Conservation (phyloP, 129 eudicot genomes). For the Mikania micrantha region DNA sequence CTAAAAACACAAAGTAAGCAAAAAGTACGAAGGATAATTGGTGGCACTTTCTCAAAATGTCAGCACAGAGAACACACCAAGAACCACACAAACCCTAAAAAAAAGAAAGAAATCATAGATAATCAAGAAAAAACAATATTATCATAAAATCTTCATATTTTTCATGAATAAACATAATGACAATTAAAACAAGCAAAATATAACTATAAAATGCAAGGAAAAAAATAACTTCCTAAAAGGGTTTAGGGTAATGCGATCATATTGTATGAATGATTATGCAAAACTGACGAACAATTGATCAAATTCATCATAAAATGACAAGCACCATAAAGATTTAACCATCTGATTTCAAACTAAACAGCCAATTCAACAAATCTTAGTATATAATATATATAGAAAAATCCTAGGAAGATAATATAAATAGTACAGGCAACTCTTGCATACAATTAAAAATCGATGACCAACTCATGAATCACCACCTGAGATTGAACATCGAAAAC, state of each 20-base stretch:
- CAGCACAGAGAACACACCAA: conserved; percentile 11
- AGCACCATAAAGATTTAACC: too few species aligned
- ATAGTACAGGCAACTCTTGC: too few species aligned
- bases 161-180: neutral
- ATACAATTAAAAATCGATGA: too few species aligned
- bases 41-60: conserved; percentile 12
- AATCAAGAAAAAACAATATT: neutral
- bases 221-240: too few species aligned
- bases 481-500: too few species aligned
- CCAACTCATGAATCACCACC: too few species aligned
- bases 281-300: neutral
- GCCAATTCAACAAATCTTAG: too few species aligned
- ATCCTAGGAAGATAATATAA: too few species aligned
- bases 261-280: neutral
- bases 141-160: neutral
- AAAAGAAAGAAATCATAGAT: neutral
- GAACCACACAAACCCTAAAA: neutral
- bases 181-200: neutral
- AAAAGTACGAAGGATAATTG: neutral
- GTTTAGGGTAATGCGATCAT: neutral
- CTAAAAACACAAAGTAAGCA: neutral
- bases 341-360: too few species aligned
- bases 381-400: too few species aligned
- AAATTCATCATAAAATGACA: neutral
- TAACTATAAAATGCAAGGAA: neutral